Evolutionary conservation across 2,329 filamentous ascomycete species (phyloP).

Genomic region (Endothia cerciana): DNA sequence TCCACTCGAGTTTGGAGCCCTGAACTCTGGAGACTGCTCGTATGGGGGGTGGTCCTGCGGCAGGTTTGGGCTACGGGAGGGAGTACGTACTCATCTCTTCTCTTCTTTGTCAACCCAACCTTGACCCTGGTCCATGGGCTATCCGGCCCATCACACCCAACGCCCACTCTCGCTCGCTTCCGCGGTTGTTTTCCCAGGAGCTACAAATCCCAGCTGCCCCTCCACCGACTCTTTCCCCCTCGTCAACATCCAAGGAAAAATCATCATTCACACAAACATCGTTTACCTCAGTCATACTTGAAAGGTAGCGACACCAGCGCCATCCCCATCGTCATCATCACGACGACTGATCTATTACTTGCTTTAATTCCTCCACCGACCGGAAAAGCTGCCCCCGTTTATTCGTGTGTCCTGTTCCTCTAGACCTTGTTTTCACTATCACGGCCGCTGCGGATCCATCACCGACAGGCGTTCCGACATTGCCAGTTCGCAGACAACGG

Average conservation of each 20-base stretch:
- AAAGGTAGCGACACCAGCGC: conserved; percentile 11
- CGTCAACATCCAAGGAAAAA: conserved; percentile 25
- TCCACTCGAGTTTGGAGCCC: background rate
- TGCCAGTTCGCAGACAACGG: background rate
- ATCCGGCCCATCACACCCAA: conserved; percentile 22
- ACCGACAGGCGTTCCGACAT: background rate
- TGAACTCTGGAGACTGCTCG: background rate
- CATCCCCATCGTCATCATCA: conserved; percentile 9
- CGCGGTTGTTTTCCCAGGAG: conserved; percentile 23
- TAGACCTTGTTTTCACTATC: conserved; percentile 10
- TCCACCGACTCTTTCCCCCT: conserved; percentile 24
- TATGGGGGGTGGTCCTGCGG: background rate
- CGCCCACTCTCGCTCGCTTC: conserved; percentile 19
- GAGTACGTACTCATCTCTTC: conserved; percentile 21
- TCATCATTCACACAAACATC: conserved; percentile 15
- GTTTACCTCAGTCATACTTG: background rate
- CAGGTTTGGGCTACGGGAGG: background rate
- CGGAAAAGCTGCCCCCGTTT: conserved; percentile 1
- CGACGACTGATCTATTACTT: conserved; percentile 6
- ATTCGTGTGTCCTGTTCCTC: background rate
- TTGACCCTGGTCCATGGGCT: conserved; percentile 25
- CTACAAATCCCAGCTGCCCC: conserved; percentile 31
- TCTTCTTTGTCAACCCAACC: conserved; percentile 22
- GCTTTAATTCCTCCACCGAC: conserved; percentile 5
- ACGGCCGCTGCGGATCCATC: background rate